A percentile compares a stretch with the other conserved stretches of the same genome.
Evolutionary conservation across 148 eudicot species (phyloP).

Genomic region (Linanthus parryae): DNA sequence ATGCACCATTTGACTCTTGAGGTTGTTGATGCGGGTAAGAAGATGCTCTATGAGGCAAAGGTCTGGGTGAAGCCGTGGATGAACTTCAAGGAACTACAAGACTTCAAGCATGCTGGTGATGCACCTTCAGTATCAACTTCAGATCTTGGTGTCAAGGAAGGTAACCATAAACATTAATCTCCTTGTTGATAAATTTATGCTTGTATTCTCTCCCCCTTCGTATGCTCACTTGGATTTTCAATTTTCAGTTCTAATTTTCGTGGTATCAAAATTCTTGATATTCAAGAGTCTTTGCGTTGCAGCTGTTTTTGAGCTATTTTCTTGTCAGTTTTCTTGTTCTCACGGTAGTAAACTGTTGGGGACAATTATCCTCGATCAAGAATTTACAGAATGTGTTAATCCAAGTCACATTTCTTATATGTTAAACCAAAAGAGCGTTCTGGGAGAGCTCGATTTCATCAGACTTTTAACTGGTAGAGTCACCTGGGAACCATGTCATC

Average conservation of each 20-base stretch:
- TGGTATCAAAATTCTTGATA: neutral
- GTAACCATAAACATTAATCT: constrained; percentile 18
- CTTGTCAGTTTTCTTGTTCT: neutral
- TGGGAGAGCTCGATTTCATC: too few relatives aligned
- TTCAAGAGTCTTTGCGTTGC: neutral
- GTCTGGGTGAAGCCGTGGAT: constrained; percentile 97
- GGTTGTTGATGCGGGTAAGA: constrained; percentile 64
- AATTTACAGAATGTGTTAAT: too few relatives aligned
- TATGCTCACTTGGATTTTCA: neutral
- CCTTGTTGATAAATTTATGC: neutral
- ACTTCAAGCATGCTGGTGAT: constrained; percentile 68
- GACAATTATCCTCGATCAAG: too few relatives aligned
- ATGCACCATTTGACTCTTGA: constrained; percentile 86
- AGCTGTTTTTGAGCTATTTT: neutral
- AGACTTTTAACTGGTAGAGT: too few relatives aligned
- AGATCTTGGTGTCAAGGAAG: constrained; percentile 69
- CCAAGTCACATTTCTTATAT: too few relatives aligned
- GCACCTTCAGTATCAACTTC: constrained; percentile 48
- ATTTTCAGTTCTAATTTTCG: neutral
- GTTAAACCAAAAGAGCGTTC: too few relatives aligned
- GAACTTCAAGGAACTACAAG: constrained; percentile 83
- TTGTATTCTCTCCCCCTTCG: neutral
- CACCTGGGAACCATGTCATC: too few relatives aligned
- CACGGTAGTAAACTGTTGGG: neutral
- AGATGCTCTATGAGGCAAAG: constrained; percentile 79